Percentiles rank a stretch among this genome's conserved stretches.
Evolutionary conservation across 108 stramenopile genomes (phyloP).

Genomic region (Discostella pseudostelligera): DNA sequence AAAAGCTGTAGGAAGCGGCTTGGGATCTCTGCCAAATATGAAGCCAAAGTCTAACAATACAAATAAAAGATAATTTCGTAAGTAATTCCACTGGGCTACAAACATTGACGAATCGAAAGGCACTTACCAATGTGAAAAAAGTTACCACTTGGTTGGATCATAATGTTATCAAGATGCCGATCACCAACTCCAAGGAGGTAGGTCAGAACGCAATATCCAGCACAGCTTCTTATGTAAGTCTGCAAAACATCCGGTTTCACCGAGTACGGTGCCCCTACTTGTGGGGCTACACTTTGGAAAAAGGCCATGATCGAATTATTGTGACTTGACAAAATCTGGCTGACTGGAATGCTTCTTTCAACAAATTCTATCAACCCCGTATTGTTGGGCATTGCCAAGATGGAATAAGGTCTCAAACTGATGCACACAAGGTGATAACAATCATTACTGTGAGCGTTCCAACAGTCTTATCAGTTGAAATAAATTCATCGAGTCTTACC

Average conservation of each 20-base stretch:
- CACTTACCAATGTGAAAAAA: slow-evolving; percentile 84
- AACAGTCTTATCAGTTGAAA: slow-evolving; percentile 70
- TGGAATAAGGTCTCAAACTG: slow-evolving; percentile 51
- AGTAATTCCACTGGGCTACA: not conserved
- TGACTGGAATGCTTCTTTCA: slow-evolving; percentile 85
- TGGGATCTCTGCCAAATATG: slow-evolving; percentile 91
- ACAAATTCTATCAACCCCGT: slow-evolving; percentile 97
- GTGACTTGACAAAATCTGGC: slow-evolving; percentile 84
- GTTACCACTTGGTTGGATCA: slow-evolving; percentile 74
- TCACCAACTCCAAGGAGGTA: slow-evolving; percentile 86
- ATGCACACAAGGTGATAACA: not conserved
- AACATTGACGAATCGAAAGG: too few species aligned
- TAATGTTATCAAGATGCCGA: slow-evolving; percentile 86
- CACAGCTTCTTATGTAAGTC: slow-evolving; percentile 79
- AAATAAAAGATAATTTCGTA: not conserved
- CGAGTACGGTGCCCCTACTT: slow-evolving; percentile 58
- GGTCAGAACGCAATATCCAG: slow-evolving; percentile 90
- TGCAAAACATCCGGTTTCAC: slow-evolving; percentile 56
- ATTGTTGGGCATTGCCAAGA: slow-evolving; percentile 86
- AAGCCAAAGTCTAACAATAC: slow-evolving; percentile 87
- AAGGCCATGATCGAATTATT: slow-evolving; percentile 78
- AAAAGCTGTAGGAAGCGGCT: slow-evolving; percentile 94
- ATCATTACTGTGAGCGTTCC: slow-evolving; percentile 3
- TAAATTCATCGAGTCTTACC: slow-evolving; percentile 44
- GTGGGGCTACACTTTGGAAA: slow-evolving; percentile 68